These are phyloP conservation scores for Venturia oleaginea DNA, from an alignment of 2,329 filamentous ascomycete genomes.

Conservation along the genomic window DNA sequence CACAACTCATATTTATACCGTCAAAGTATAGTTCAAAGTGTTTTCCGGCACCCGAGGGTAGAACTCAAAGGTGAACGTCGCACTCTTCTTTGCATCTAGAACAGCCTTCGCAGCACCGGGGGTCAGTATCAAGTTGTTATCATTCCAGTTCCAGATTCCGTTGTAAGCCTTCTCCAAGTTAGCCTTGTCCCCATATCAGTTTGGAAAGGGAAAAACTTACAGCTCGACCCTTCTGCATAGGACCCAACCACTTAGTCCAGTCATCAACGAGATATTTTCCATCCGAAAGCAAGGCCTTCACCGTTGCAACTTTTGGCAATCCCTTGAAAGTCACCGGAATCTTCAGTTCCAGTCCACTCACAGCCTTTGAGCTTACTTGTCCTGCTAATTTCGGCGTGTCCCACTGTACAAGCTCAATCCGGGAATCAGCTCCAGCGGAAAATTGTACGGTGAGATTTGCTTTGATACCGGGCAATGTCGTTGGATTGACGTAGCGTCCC, in stretches of 20 bases:
- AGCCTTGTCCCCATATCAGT: neutral
- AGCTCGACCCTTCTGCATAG: conserved; percentile 38
- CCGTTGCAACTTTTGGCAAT: conserved; percentile 39
- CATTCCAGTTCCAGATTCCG: conserved; percentile 45
- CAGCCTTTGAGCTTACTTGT: conserved; percentile 25
- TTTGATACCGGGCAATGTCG: conserved; percentile 37
- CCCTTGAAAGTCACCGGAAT: conserved; percentile 48
- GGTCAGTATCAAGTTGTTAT: conserved; percentile 37
- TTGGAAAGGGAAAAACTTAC: conserved; percentile 11
- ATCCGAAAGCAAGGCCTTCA: conserved; percentile 41
- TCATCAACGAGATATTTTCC: conserved; percentile 45
- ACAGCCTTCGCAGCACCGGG: conserved; percentile 38
- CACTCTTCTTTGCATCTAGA: conserved; percentile 34
- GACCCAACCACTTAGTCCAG: conserved; percentile 46
- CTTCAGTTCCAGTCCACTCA: conserved; percentile 31
- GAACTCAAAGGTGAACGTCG: conserved; percentile 47
- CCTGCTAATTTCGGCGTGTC: conserved; percentile 33
- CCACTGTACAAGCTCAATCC: conserved; percentile 46
- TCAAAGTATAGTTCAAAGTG: conserved; percentile 40
- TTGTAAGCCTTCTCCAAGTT: conserved; percentile 33
- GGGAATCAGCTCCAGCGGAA: conserved; percentile 39
- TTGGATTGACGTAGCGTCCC: conserved; percentile 33
- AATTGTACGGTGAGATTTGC: conserved; percentile 45
- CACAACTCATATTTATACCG: conserved; percentile 21
- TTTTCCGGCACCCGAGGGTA: conserved; percentile 44